Evolutionary conservation across 1,284 basidiomycete species (phyloP).

Genomic region (Trichosporon sp.): DNA sequence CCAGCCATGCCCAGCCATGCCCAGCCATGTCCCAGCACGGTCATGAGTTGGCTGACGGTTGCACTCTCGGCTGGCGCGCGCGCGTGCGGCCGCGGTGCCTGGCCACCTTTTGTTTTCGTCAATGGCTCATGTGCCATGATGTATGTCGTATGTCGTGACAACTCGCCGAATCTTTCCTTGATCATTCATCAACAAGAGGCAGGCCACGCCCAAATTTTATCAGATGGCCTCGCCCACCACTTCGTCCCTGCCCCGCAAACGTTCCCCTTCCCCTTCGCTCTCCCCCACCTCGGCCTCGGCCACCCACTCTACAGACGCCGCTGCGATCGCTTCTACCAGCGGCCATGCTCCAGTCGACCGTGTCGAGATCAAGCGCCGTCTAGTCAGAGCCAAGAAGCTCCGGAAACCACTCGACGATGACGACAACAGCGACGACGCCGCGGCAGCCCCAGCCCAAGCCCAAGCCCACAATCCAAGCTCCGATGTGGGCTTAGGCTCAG

Average conservation of each 20-base stretch:
- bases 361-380: conserved; percentile 40
- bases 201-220: not conserved
- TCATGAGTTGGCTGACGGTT: not conserved
- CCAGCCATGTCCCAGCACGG: too few species aligned
- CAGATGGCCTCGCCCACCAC: conserved; percentile 6
- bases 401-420: conserved; percentile 33
- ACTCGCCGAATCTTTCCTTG: conserved; percentile 4
- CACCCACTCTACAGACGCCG: not conserved
- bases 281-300: conserved; percentile 6
- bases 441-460: not conserved
- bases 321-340: not conserved
- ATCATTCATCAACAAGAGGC: not conserved
- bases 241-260: not conserved
- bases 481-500: not conserved
- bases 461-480: not conserved
- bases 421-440: conserved; percentile 20
- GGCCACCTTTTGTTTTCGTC: conserved; percentile 5
- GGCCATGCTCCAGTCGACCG: conserved; percentile 1
- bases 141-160: conserved; percentile 5
- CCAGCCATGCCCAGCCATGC: too few species aligned
- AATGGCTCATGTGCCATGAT: not conserved
- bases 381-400: conserved; percentile 47
- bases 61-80: not conserved
- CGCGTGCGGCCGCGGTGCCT: not conserved
- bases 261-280: not conserved